Evolutionary conservation across 2,329 filamentous ascomycete species (phyloP), one percentile per base, ranked within the genome.

Genomic region (Xenoacremonium recifei): DNA sequence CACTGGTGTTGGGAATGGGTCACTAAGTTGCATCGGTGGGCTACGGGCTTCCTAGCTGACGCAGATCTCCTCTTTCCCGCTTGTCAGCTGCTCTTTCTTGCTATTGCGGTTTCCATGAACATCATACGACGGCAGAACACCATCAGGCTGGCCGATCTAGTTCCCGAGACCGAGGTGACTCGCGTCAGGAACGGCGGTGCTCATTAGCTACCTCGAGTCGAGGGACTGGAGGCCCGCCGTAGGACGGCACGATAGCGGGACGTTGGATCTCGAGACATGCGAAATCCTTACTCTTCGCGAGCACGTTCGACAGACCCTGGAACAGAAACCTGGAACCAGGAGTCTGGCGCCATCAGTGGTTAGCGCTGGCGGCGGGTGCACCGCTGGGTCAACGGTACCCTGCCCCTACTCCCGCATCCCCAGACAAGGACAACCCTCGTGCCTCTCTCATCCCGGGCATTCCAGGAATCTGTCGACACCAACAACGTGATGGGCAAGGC

Each of bases 11-110:
- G 52, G 42, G 39, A 49, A 54, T 50, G 47, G 49, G 53, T 51
- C 54, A 39, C 53, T 46, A 51, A 51, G 53, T 58, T 54, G 43
- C 51, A 57, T 58, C 44, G 43, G 29, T 32, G 29, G 39, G 41
- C 52, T 48, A 45, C 46, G 50, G 46, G 44, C 45, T 54, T 56
- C 46, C 44, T 44, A 42, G 48, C 34, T 56, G 54, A 49, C 51
- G 54, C 52, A 56, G 41, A 40, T 42, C 49, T 39, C 21, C 40
- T 45, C 36, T 43, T 34, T 44, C 30, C 44, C 49, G 44, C 44
- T 48, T 35, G 45, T 48, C 42, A 44, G 50, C 48, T 52, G 45
- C 45, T 35, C 41, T 40, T 43, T 35, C 37, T 12, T 23, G 33
- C 21, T 42, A 40, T 44, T 37, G 35, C 29, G 15, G 25, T 38